A percentile compares a stretch with the other conserved stretches of the same genome.
Evolutionary conservation across 2,329 filamentous ascomycete species (phyloP).

Genomic region (Hirsutella thompsonii): DNA sequence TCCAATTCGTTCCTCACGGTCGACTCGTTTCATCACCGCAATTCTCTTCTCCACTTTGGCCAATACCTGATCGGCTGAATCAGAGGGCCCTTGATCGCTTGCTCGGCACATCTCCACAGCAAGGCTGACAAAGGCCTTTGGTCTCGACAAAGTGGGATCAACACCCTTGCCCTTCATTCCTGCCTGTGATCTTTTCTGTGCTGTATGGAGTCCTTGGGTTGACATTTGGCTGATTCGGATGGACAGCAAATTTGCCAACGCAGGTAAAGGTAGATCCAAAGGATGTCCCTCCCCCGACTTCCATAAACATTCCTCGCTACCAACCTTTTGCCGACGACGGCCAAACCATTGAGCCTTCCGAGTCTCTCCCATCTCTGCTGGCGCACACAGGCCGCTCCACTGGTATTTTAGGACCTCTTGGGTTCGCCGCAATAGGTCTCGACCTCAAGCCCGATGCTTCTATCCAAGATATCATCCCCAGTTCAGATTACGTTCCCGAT

Average conservation of each 20-base stretch:
- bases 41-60: no score
- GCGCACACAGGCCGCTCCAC: slow-evolving; percentile 39
- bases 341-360: slow-evolving; percentile 12
- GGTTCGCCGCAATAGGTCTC: slow-evolving; percentile 45
- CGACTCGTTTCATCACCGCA: no score
- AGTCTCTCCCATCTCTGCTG: slow-evolving; percentile 35
- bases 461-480: slow-evolving; percentile 38
- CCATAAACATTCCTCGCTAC: slow-evolving; percentile 36
- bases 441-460: slow-evolving; percentile 38
- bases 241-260: slow-evolving; percentile 15
- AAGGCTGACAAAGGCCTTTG: no score
- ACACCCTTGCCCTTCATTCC: slow-evolving; percentile 3
- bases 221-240: neutral
- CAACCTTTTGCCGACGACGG: slow-evolving; percentile 23
- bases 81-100: neutral
- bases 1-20: neutral
- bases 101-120: neutral
- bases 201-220: neutral
- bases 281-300: slow-evolving; percentile 43
- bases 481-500: slow-evolving; percentile 38
- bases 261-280: slow-evolving; percentile 26
- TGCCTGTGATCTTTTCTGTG: no score
- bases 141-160: neutral
- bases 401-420: slow-evolving; percentile 21
- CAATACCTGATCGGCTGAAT: no score